Conservation (phyloP, 176 grass and related monocot species). For the Carex kokanica region DNA sequence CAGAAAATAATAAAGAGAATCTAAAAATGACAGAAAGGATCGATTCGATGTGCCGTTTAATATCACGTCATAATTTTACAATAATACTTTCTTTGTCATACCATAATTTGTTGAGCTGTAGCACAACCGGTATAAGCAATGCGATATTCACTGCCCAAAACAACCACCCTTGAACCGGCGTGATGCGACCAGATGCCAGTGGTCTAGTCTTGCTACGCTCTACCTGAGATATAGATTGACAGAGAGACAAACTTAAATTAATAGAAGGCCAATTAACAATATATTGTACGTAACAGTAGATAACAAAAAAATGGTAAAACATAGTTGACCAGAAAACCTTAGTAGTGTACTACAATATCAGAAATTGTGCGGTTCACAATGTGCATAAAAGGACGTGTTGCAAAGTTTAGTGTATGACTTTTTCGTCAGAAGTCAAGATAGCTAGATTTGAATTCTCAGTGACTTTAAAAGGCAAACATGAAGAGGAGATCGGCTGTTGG, state of each 20-base stretch:
- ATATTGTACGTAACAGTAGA: not conserved
- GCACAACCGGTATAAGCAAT: not conserved
- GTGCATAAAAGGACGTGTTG: too few relatives aligned
- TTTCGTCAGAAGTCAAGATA: too few relatives aligned
- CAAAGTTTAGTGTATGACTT: too few relatives aligned
- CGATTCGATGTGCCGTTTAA: not conserved
- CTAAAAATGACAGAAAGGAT: too few relatives aligned
- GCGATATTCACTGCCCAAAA: conserved; percentile 8
- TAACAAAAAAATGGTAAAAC: not conserved
- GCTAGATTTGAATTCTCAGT: too few relatives aligned
- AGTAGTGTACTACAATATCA: too few relatives aligned
- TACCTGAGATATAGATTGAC: not conserved
- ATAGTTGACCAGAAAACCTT: not conserved
- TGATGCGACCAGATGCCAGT: not conserved
- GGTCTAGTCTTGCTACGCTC: conserved; percentile 12
- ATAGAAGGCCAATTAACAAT: not conserved
- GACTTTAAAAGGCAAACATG: too few relatives aligned
- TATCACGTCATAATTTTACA: not conserved
- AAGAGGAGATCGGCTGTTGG: not conserved
- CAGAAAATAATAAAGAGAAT: too few relatives aligned
- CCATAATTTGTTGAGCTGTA: conserved; percentile 17
- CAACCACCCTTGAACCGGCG: conserved; percentile 12
- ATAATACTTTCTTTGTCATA: not conserved
- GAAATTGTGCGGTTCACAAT: too few relatives aligned
- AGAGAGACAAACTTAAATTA: not conserved